Conservation (phyloP, 2,329 filamentous ascomycete genomes). For the Neonectria punicea region DNA sequence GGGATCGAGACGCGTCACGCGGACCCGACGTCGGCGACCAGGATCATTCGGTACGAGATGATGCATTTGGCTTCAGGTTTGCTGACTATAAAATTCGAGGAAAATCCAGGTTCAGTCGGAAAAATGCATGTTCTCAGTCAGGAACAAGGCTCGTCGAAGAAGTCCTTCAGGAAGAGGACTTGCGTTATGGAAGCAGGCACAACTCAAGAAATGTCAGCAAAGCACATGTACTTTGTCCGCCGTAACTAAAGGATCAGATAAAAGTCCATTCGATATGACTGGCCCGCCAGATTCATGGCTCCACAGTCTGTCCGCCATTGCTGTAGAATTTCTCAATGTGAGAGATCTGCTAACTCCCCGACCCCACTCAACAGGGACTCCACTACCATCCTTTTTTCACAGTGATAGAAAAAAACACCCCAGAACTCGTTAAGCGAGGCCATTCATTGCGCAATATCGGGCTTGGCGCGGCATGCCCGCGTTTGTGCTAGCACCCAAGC, state of each 20-base stretch:
- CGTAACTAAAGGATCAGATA: too few relatives aligned
- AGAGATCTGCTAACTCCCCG: slow-evolving; percentile 6
- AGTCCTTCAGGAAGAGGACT: too few relatives aligned
- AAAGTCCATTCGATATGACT: background rate
- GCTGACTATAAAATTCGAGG: too few relatives aligned
- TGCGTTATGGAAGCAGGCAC: too few relatives aligned
- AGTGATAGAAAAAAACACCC: slow-evolving; percentile 16
- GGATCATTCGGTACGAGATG: background rate
- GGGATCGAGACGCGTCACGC: slow-evolving; percentile 12
- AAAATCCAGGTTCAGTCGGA: too few relatives aligned
- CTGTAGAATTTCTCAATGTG: slow-evolving; percentile 33
- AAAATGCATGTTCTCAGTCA: too few relatives aligned
- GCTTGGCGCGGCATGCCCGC: background rate
- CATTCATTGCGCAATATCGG: background rate
- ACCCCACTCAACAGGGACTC: slow-evolving; percentile 18
- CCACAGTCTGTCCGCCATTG: background rate
- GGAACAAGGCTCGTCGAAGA: too few relatives aligned
- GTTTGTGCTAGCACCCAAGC: too few relatives aligned
- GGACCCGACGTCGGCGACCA: slow-evolving; percentile 13
- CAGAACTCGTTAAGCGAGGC: background rate
- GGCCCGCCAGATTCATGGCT: background rate
- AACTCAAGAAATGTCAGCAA: too few relatives aligned
- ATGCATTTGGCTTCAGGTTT: too few relatives aligned
- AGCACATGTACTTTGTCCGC: too few relatives aligned
- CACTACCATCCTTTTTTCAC: slow-evolving; percentile 22